Evolutionary conservation across 2,329 filamentous ascomycete species (phyloP), one percentile per base, ranked within the genome.

Genomic region (Aureobasidium sp.): DNA sequence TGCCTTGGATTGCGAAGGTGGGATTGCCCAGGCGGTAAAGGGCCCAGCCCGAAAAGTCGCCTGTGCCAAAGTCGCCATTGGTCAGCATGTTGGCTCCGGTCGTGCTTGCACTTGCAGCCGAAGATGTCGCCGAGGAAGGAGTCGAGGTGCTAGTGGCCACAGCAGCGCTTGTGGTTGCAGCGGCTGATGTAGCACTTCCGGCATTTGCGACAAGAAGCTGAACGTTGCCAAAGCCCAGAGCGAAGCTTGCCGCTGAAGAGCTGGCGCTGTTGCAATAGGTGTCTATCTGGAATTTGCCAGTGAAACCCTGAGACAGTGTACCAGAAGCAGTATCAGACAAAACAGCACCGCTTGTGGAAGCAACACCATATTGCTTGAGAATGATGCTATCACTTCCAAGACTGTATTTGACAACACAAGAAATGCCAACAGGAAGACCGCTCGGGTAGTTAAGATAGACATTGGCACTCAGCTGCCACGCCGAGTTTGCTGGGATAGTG

Each of bases 351-450:
- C 57, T 60, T 13, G 47, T 16, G 3, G 57, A 44, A 16, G 36
- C 39, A n/a, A 36, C 57, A n/a, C 57, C 57, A 25, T 60, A 60
- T 21, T 60, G 57, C 36, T 60, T 51, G 29, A 60, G 45, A 47
- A 60, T 60, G 29, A 50, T 60, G 16, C 8, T 44, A 21, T 60
- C 57, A 25, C 47, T 44, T 4, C 57, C 57, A 8, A 60, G 57
- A 51, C 57, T 60, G 57, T 60, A 60, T 32, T 60, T 60, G 36
- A 60, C 36, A 3, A 60, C 57, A 21, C 57, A 60, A 30, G 57
- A 25, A 7, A 60, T 37, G 11, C 57, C 57, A 27, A 16, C 36
- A 21, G 57, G 57, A 27, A 60, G 47, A 25, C 57, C 47, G 29
- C 13, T 60, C 5, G 57, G 57, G 57, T 60, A 60, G 47, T 51